Evolutionary conservation across 176 grass and related monocot genomes (phyloP), one percentile per base, ranked within the genome.

Genomic region (Secale cereale): DNA sequence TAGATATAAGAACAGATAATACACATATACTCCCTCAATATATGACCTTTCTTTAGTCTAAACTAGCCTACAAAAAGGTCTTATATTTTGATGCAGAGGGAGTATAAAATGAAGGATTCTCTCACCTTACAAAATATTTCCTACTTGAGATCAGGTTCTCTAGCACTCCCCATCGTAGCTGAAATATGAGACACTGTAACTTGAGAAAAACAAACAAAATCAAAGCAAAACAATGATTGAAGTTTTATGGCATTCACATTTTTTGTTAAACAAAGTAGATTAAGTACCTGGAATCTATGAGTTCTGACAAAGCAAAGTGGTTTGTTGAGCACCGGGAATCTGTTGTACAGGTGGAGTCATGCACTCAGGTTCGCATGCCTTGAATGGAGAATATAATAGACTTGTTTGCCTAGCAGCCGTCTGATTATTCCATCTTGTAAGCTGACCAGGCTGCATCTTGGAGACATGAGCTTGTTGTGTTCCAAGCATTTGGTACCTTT

Each of bases 111-210:
- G 57, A 1, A 22, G 7, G 74, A 78, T 15, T 15, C 41, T 56
- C 17, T 66, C 60, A 87, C 78, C 70, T 76, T n/a, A 32, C 81
- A 79, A 65, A 66, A 75, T 17, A 76, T 67, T 56, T 87, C 61
- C 32, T 81, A 78, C 43, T 11, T 72, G 31, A 61, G 28, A 22
- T 87, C 59, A 19, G n/a, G 45, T 81, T 81, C 57, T 36, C n/a
- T n/a, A n/a, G n/a, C n/a, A n/a, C n/a, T n/a, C n/a, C n/a, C n/a
- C n/a, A n/a, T n/a, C n/a, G n/a, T n/a, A n/a, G n/a, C n/a, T n/a
- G n/a, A n/a, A n/a, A n/a, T n/a, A n/a, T n/a, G n/a, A 35, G 52
- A 28, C 25, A 66, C 23, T 22, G 5, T 8, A 77, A 23, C 11
- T 12, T 48, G 46, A 26, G 36, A 19, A 6, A n/a, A 22, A 52